phyloP scores from a whole-genome alignment of 164 flowering plant genomes.

The Aristolochia californica region DNA sequence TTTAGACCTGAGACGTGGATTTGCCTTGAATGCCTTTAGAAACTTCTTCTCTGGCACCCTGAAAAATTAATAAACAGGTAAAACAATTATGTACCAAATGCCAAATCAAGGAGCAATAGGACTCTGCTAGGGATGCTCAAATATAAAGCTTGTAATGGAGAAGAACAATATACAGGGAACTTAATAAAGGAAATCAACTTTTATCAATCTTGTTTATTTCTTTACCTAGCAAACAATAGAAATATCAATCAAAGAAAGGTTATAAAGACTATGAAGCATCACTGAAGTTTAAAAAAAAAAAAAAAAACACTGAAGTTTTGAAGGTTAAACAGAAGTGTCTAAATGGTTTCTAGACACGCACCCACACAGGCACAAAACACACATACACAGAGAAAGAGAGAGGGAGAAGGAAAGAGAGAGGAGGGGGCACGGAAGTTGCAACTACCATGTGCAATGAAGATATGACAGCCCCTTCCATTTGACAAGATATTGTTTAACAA shows the following conservation, averaged over 20 bases:
- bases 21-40: constrained; percentile 70
- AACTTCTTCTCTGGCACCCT: constrained; percentile 97
- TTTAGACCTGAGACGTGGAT: constrained; percentile 76
- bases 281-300: too few species aligned
- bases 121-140: too few species aligned
- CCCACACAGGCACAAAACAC: too few species aligned
- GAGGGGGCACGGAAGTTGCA: not conserved
- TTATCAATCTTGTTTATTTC: too few species aligned
- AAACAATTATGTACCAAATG: not conserved
- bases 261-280: too few species aligned
- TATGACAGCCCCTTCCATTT: constrained; percentile 97
- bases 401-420: not conserved
- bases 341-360: too few species aligned
- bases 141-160: not conserved
- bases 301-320: too few species aligned
- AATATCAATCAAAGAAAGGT: too few species aligned
- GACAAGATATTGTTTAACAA: constrained; percentile 93
- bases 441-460: constrained; percentile 93
- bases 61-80: not conserved
- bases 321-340: too few species aligned
- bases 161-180: not conserved
- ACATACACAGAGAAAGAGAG: not conserved
- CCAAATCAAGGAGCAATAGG: not conserved
- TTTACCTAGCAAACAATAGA: too few species aligned
- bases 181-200: not conserved